phyloP scores from a whole-genome alignment of 352 stramenopile genomes.

The Albugo laibachii region DNA sequence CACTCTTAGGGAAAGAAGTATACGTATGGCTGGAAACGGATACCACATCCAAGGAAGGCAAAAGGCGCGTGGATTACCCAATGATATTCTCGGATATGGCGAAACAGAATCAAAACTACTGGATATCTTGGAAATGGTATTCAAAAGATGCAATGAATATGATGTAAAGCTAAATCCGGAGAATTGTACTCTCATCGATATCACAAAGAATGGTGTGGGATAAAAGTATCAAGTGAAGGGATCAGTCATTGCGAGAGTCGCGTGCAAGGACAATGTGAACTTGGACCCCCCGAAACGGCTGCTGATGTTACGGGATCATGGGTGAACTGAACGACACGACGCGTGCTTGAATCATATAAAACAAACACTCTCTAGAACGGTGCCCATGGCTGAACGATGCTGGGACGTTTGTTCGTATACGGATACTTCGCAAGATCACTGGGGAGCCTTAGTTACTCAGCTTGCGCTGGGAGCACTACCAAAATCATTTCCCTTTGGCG shows the following conservation, averaged over 20 bases:
- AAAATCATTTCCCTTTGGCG: conserved; percentile 2
- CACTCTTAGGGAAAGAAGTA: conserved; percentile 5
- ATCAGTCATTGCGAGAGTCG: conserved; percentile 8
- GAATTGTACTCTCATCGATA: conserved; percentile 9
- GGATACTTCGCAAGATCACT: conserved; percentile 1
- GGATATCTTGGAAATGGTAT: conserved; percentile 2
- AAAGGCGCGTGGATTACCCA: too few species aligned
- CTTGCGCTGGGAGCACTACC: neutral
- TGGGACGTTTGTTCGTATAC: neutral
- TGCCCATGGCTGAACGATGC: conserved; percentile 1
- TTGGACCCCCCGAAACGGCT: conserved; percentile 3
- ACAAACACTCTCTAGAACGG: neutral
- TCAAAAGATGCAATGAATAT: conserved; percentile 6
- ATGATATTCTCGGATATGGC: conserved; percentile 12
- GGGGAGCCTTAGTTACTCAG: conserved; percentile 1
- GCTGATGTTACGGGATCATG: conserved; percentile 1
- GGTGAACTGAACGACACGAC: conserved; percentile 1
- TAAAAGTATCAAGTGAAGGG: conserved; percentile 6
- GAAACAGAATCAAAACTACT: conserved; percentile 3
- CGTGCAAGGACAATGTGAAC: conserved; percentile 8
- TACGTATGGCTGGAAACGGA: conserved; percentile 13
- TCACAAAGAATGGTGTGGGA: conserved; percentile 11
- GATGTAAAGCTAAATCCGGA: conserved; percentile 15
- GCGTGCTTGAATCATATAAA: neutral
- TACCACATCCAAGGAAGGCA: too few species aligned